These are phyloP conservation scores for Thymus mandschuricus DNA, from an alignment of 257 asterid genomes.

Conservation along the genomic window DNA sequence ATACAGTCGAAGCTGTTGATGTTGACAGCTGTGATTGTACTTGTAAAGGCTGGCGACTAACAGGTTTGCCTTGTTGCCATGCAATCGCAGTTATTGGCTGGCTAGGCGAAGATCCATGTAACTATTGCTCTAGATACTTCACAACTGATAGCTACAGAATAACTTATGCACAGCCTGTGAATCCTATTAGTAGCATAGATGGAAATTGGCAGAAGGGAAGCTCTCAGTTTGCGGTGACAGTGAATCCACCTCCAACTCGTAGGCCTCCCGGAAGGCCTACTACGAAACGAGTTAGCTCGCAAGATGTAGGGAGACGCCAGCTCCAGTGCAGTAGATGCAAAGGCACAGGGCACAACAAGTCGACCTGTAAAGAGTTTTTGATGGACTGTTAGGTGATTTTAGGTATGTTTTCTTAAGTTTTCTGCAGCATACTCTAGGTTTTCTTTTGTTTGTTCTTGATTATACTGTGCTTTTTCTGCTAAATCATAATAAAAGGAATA, in stretches of 20 bases:
- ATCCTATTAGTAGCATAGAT: constrained; percentile 61
- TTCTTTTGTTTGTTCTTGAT: constrained; percentile 15
- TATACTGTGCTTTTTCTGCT: constrained; percentile 18
- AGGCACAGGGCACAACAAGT: constrained; percentile 92
- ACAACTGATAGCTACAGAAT: constrained; percentile 64
- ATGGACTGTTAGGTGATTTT: constrained; percentile 52
- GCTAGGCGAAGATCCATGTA: constrained; percentile 55
- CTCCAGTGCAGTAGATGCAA: constrained; percentile 95
- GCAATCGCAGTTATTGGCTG: constrained; percentile 67
- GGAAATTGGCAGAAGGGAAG: constrained; percentile 45
- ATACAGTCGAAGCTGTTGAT: constrained; percentile 68
- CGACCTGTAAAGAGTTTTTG: constrained; percentile 85
- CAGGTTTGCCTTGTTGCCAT: constrained; percentile 92
- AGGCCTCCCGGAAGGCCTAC: constrained; percentile 96
- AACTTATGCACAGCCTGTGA: constrained; percentile 71
- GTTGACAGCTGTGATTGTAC: constrained; percentile 66
- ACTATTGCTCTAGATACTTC: constrained; percentile 77
- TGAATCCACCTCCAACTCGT: constrained; percentile 93
- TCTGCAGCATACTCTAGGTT: constrained; percentile 26
- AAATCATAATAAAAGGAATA: constrained; percentile 34
- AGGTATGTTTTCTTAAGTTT: constrained; percentile 32
- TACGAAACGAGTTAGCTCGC: constrained; percentile 66
- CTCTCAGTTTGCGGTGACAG: constrained; percentile 58
- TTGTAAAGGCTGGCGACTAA: constrained; percentile 77
- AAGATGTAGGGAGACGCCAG: constrained; percentile 68